These are phyloP conservation scores for Lactifluus rugatus DNA, from an alignment of 768 basidiomycete genomes.

Conservation along the genomic window DNA sequence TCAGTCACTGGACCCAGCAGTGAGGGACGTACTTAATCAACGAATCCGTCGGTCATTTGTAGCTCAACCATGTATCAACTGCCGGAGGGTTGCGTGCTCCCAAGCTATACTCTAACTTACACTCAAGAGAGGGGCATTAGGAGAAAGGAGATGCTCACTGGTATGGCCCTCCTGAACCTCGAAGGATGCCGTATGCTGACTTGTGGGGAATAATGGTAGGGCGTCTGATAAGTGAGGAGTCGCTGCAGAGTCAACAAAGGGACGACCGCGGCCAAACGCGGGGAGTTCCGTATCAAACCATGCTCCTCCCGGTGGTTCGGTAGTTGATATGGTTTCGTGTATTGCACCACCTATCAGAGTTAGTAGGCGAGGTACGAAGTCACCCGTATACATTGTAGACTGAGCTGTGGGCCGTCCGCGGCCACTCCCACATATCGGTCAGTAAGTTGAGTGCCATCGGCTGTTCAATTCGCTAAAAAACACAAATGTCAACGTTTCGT, in stretches of 20 bases:
- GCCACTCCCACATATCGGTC: too few species aligned
- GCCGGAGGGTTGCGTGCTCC: neutral
- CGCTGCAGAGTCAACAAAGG: neutral
- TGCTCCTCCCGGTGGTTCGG: neutral
- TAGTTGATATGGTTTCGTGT: too few species aligned
- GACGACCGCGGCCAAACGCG: too few species aligned
- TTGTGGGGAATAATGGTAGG: neutral
- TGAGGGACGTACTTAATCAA: too few species aligned
- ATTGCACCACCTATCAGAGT: too few species aligned
- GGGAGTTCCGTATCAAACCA: neutral
- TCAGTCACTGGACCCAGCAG: neutral
- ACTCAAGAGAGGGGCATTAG: neutral
- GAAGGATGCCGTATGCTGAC: neutral
- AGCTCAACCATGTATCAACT: neutral
- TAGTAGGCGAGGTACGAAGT: too few species aligned
- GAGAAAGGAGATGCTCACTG: neutral
- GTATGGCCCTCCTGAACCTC: neutral
- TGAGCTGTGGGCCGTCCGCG: neutral
- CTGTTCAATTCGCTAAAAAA: neutral
- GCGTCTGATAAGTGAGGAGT: neutral
- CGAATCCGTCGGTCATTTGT: neutral
- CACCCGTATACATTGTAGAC: neutral
- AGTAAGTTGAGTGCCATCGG: neutral
- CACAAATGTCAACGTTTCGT: neutral
- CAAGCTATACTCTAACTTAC: neutral